Evolutionary conservation across 129 eudicot species (phyloP).

Genomic region (Flaveria trinervia): DNA sequence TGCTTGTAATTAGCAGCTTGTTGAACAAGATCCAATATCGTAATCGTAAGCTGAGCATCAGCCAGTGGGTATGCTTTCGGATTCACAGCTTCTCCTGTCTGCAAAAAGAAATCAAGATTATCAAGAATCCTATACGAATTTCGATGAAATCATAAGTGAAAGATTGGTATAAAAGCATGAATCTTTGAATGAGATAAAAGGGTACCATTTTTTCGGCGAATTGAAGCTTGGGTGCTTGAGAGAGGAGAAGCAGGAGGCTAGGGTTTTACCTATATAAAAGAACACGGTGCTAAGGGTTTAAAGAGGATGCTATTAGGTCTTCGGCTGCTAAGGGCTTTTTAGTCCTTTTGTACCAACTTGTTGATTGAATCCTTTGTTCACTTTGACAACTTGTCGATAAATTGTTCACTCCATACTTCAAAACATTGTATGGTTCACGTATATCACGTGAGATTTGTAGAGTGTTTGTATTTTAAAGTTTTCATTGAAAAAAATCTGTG

Average conservation of each 20-base stretch:
- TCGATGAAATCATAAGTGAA: background rate
- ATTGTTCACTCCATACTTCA: too few relatives aligned
- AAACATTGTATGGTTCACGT: too few relatives aligned
- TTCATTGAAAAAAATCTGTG: too few relatives aligned
- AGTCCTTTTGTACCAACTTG: conserved; percentile 12
- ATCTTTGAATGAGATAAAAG: background rate
- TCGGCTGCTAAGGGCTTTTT: conserved; percentile 26
- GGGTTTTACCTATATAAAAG: conserved; percentile 35
- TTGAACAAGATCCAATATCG: conserved; percentile 69
- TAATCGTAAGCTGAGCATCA: conserved; percentile 64
- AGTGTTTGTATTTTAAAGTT: too few relatives aligned
- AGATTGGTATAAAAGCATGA: background rate
- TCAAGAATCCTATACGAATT: background rate
- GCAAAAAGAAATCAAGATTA: conserved; percentile 21
- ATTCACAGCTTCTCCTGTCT: conserved; percentile 76
- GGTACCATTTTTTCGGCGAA: conserved; percentile 44
- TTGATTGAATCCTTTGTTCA: conserved; percentile 10
- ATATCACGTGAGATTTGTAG: too few relatives aligned
- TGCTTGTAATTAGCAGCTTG: conserved; percentile 81
- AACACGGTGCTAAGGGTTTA: conserved; percentile 21
- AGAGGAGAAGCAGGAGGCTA: conserved; percentile 31
- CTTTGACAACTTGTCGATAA: background rate
- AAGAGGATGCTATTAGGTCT: conserved; percentile 25
- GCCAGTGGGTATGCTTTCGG: conserved; percentile 83
- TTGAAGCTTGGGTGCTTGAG: conserved; percentile 22